Evolutionary conservation across 2,329 filamentous ascomycete genomes (phyloP), one percentile per base, ranked within the genome.

Genomic region (Fusarium buxicola): DNA sequence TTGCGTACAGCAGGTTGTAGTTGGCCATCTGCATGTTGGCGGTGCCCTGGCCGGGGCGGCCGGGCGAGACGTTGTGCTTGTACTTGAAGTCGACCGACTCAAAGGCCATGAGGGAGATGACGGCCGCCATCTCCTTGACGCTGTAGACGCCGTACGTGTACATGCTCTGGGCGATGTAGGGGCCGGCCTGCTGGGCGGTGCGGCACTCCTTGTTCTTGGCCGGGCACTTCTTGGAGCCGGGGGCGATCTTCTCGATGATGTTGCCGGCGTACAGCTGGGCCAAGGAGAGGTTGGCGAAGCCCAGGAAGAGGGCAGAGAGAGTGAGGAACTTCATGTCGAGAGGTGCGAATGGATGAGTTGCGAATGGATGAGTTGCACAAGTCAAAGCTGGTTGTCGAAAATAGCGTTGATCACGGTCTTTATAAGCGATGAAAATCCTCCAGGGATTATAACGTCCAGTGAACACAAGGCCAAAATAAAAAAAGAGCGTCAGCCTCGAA

Each of bases 21-120:
- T 52, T 36, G 30, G 75, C 61, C 75, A 76, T 76, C 70, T 85
- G 82, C 82, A 85, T 83, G 73, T 85, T 85, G 60, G 78, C 78
- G 2, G 91, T 93, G 21, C 91, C 91, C 74, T 94, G 89, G 8
- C 91, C 91, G 0, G 88, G 82, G 0, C 77, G 71, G n/a, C 82
- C 84, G 62, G 79, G 77, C 30, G 49, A 64, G 68, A 87, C 79
- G 76, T 93, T 92, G 74, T 81, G 83, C 76, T 89, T 91, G 82
- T 86, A 94, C 69, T 84, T 82, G 77, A 94, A 91, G 61, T 88
- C 82, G 18, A 55, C 86, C 2, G 85, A 87, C 78, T 96, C 92
- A 72, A 88, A 88, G 10, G 89, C 85, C 78, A 92, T 89, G 70
- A 92, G 80, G 11, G 88, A 81, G 38, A 95, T 72, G 13, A 94